Percentiles rank a stretch among this genome's conserved stretches.
These are phyloP conservation scores for Rosa multiflora DNA, from an alignment of 306 rosid genomes.

Conservation along the genomic window DNA sequence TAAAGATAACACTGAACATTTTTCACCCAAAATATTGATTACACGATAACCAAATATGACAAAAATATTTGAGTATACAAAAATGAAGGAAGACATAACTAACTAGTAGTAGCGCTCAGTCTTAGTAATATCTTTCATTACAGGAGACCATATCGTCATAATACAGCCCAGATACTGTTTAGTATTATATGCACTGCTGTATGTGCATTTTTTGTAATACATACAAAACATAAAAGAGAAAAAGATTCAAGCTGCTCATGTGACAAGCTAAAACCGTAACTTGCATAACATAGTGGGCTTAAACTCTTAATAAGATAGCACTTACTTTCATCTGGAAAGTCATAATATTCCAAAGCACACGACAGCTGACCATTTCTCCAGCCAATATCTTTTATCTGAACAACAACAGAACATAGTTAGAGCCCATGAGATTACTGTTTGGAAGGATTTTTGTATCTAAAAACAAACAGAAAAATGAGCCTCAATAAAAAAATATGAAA, in stretches of 20 bases:
- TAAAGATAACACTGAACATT: not conserved
- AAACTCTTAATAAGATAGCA: not conserved
- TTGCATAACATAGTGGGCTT: not conserved
- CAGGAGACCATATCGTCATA: not conserved
- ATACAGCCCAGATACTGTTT: not conserved
- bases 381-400: slow-evolving; percentile 50
- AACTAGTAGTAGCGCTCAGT: not conserved
- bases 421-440: slow-evolving; percentile 3
- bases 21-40: not conserved
- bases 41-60: not conserved
- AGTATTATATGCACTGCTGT: not conserved
- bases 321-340: slow-evolving; percentile 79
- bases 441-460: not conserved
- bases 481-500: not conserved
- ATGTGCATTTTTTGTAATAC: not conserved
- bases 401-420: slow-evolving; percentile 13
- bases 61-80: not conserved
- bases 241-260: not conserved
- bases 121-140: not conserved
- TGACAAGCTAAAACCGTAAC: not conserved
- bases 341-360: slow-evolving; percentile 49
- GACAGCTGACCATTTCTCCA: slow-evolving; percentile 21
- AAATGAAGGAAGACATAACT: not conserved
- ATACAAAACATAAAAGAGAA: not conserved
- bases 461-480: not conserved